Percentiles rank a stretch among this genome's conserved stretches.
Evolutionary conservation across 148 eudicot species (phyloP).

Genomic region (Nyssa sinensis): DNA sequence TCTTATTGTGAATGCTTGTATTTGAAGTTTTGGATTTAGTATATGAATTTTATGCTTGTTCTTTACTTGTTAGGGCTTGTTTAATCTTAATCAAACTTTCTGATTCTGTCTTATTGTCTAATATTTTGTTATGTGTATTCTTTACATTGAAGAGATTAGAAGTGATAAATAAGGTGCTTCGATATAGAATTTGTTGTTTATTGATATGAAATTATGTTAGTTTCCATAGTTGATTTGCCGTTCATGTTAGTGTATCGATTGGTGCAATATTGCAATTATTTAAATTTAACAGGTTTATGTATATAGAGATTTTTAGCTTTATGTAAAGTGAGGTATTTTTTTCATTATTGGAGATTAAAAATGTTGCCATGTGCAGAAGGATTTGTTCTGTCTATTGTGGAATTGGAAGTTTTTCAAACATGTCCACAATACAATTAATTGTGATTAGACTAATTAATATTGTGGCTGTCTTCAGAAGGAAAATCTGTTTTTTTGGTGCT

Average conservation of each 20-base stretch:
- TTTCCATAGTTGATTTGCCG: neutral
- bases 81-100: neutral
- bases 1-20: conserved; percentile 4
- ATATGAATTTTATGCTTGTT: neutral
- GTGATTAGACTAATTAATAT: too few species aligned
- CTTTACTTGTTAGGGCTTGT: conserved; percentile 1
- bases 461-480: neutral
- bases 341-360: neutral
- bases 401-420: neutral
- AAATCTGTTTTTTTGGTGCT: neutral
- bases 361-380: neutral
- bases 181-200: neutral
- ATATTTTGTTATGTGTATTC: neutral
- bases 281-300: neutral
- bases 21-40: neutral
- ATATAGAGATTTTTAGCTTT: neutral
- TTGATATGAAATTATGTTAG: neutral
- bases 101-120: neutral
- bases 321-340: neutral
- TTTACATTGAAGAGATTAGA: neutral
- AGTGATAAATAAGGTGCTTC: neutral
- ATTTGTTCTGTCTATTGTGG: neutral
- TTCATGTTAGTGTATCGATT: neutral
- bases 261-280: neutral
- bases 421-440: too few species aligned